Evolutionary conservation across 2,329 filamentous ascomycete genomes (phyloP).

Genomic region (Mollisia scopiformis): DNA sequence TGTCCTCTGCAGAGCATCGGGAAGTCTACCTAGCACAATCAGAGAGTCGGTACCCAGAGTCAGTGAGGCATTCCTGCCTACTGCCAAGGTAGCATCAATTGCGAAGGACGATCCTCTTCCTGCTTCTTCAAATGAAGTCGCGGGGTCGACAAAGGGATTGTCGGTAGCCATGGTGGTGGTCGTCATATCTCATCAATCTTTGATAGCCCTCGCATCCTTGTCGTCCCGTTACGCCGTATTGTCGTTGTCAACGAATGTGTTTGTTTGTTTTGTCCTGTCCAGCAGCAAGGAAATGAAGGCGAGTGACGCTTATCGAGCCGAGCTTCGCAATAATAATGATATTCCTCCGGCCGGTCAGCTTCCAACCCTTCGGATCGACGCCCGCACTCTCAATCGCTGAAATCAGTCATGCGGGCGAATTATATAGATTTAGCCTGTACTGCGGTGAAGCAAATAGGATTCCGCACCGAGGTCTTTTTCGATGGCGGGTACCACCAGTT

Average conservation of each 20-base stretch:
- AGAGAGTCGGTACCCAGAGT: conserved; percentile 63
- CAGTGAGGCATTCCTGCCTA: conserved; percentile 61
- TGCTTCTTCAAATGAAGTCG: conserved; percentile 35
- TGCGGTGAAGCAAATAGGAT: conserved; percentile 9
- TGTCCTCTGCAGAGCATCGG: not conserved
- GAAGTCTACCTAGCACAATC: conserved; percentile 55
- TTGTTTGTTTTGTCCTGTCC: not conserved
- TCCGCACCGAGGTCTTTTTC: conserved; percentile 1
- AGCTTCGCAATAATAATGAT: conserved; percentile 15
- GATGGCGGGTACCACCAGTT: not conserved
- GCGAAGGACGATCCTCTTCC: conserved; percentile 39
- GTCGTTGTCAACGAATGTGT: not conserved
- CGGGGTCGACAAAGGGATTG: conserved; percentile 42
- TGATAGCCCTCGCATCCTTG: conserved; percentile 24
- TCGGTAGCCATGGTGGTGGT: conserved; percentile 28
- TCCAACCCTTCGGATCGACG: not conserved
- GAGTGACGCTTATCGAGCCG: conserved; percentile 16
- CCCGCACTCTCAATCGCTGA: not conserved
- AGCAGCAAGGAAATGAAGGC: not conserved
- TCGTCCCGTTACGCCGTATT: not conserved
- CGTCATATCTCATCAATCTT: conserved; percentile 21
- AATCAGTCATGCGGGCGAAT: conserved; percentile 6
- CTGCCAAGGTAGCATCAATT: conserved; percentile 49
- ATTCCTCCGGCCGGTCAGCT: not conserved
- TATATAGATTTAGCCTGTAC: conserved; percentile 1